These are phyloP conservation scores for Phytophthora tubulina DNA, from an alignment of 352 stramenopile species.

Conservation along the genomic window DNA sequence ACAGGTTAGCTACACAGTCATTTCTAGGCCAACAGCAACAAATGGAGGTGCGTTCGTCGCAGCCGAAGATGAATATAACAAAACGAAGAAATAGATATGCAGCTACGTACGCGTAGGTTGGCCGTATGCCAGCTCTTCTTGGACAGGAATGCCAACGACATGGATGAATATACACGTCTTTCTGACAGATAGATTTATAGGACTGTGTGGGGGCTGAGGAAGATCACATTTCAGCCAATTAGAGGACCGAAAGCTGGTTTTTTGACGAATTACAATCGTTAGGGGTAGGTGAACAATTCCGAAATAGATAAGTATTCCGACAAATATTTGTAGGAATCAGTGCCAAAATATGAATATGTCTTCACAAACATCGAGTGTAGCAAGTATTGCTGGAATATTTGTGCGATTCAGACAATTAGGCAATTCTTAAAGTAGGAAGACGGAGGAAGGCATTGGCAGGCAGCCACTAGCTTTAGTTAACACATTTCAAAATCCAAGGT, in stretches of 20 bases:
- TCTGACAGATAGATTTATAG: background rate
- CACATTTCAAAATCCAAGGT: background rate
- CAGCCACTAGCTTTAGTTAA: background rate
- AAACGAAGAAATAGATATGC: background rate
- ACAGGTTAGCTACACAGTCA: slow-evolving; percentile 1
- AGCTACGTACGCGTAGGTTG: slow-evolving; percentile 88
- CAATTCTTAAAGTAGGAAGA: background rate
- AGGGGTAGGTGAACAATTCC: no score
- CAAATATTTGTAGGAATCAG: slow-evolving; percentile 27
- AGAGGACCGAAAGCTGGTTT: background rate
- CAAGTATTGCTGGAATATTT: slow-evolving; percentile 12
- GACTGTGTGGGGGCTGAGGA: no score
- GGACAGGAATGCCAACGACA: slow-evolving; percentile 94
- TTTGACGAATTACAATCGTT: no score
- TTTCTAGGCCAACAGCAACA: background rate
- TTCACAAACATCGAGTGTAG: slow-evolving; percentile 10
- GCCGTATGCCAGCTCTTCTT: slow-evolving; percentile 99
- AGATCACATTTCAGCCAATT: background rate
- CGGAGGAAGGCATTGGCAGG: background rate
- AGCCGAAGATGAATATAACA: background rate
- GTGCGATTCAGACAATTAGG: background rate
- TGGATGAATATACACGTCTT: slow-evolving; percentile 21
- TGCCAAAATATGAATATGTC: slow-evolving; percentile 21
- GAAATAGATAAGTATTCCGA: slow-evolving; percentile 3
- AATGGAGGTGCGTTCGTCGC: background rate